Evolutionary conservation across 2,329 filamentous ascomycete species (phyloP).

Genomic region (Fusarium kyushuense): DNA sequence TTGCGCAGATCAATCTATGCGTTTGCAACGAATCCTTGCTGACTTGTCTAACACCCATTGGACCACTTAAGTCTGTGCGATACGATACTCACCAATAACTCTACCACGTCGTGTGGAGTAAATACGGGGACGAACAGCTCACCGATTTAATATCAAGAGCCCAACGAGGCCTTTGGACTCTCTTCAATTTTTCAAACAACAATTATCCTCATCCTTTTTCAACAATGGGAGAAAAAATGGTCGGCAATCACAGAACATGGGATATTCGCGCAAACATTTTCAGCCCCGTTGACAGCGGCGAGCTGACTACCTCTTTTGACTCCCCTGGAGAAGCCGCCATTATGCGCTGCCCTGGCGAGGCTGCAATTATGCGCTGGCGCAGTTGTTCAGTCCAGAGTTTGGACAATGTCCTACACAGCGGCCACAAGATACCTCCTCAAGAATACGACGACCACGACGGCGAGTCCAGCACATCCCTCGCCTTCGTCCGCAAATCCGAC

Average conservation of each 20-base stretch:
- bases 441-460: neutral
- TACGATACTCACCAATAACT: neutral
- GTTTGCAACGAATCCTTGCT: neutral
- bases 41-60: slow-evolving; percentile 3
- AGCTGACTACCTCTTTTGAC: neutral
- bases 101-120: neutral
- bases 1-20: neutral
- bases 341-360: neutral
- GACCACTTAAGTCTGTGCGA: neutral
- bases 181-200: neutral
- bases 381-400: neutral
- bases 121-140: neutral
- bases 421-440: neutral
- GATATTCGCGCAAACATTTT: neutral
- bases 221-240: slow-evolving; percentile 6
- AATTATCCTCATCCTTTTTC: neutral
- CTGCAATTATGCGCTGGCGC: neutral
- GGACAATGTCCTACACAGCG: neutral
- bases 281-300: neutral
- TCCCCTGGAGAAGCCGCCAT: neutral
- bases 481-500: slow-evolving; percentile 4
- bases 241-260: neutral
- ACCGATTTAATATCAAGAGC: neutral
- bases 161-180: neutral
- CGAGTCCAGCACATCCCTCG: neutral